Evolutionary conservation across 1,139 yeast genomes (phyloP).

Genomic region (Yamadazyma atmosphaerica): DNA sequence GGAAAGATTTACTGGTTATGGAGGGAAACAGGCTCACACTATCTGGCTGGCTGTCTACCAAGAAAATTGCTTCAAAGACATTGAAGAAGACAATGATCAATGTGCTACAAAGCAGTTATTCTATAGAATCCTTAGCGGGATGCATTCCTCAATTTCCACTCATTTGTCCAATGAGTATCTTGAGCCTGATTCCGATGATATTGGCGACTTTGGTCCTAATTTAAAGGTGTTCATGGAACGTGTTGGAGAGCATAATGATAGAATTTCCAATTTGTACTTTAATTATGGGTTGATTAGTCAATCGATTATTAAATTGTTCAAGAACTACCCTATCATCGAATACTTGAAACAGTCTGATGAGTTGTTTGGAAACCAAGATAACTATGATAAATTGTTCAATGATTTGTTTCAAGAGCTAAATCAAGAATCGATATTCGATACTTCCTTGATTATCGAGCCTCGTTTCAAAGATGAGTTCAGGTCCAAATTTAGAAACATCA

Average conservation of each 20-base stretch:
- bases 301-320: conserved; percentile 65
- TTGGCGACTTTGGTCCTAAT: conserved; percentile 84
- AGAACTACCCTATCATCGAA: conserved; percentile 19
- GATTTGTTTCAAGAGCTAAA: conserved; percentile 17
- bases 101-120: conserved; percentile 87
- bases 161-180: conserved; percentile 87
- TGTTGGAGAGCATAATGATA: conserved; percentile 87
- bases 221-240: conserved; percentile 80
- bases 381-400: conserved; percentile 32
- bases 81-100: conserved; percentile 38
- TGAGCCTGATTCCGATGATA: conserved; percentile 66
- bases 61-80: conserved; percentile 72
- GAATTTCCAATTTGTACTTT: conserved; percentile 86
- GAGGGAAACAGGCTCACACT: conserved; percentile 87
- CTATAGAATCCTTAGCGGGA: conserved; percentile 83
- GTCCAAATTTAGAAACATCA: conserved; percentile 80
- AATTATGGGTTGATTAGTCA: conserved; percentile 87
- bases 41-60: conserved; percentile 93
- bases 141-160: conserved; percentile 95
- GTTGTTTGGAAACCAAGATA: conserved; percentile 31
- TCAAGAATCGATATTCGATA: conserved; percentile 43
- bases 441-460: conserved; percentile 46
- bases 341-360: conserved; percentile 15
- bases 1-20: conserved; percentile 95
- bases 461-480: conserved; percentile 81